A percentile compares a stretch with the other conserved stretches of the same genome.
These are phyloP conservation scores for Globisporangium perplexum DNA, from an alignment of 352 stramenopile species.

Conservation along the genomic window DNA sequence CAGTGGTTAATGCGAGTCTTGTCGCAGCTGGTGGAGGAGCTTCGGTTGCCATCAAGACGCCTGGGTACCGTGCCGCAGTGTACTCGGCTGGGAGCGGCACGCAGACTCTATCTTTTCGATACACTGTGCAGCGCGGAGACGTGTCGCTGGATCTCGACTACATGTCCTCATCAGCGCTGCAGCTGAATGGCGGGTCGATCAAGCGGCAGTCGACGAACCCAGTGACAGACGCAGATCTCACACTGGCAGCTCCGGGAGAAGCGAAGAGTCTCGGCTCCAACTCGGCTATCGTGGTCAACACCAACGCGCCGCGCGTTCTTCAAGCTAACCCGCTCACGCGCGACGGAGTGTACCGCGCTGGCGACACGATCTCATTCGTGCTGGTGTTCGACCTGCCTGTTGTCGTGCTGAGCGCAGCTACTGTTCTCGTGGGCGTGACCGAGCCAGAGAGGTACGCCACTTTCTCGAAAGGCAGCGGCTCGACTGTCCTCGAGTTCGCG, in stretches of 20 bases:
- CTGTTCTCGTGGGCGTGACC: slow-evolving; percentile 24
- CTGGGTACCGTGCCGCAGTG: slow-evolving; percentile 38
- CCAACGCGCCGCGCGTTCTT: slow-evolving; percentile 30
- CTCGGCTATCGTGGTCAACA: slow-evolving; percentile 44
- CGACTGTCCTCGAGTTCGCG: slow-evolving; percentile 40
- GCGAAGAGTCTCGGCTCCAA: slow-evolving; percentile 30
- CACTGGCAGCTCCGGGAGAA: slow-evolving; percentile 30
- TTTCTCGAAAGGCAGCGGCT: slow-evolving; percentile 39
- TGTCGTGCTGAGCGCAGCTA: slow-evolving; percentile 25
- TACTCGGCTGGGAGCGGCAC: slow-evolving; percentile 50
- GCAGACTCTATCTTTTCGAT: slow-evolving; percentile 40
- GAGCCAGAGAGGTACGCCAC: slow-evolving; percentile 30
- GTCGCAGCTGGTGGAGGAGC: slow-evolving; percentile 1
- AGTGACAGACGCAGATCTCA: slow-evolving; percentile 44
- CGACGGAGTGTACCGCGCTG: slow-evolving; percentile 51
- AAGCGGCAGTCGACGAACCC: slow-evolving; percentile 45
- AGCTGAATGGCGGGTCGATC: slow-evolving; percentile 46
- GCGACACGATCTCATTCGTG: slow-evolving; percentile 37
- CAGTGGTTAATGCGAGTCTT: slow-evolving; percentile 27
- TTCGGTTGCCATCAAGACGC: slow-evolving; percentile 32
- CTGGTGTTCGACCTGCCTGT: slow-evolving; percentile 53
- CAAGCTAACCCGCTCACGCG: slow-evolving; percentile 42
- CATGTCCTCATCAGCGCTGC: slow-evolving; percentile 32
- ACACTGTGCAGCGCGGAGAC: slow-evolving; percentile 54
- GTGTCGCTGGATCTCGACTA: slow-evolving; percentile 41